Conservation (phyloP, 2,329 filamentous ascomycete genomes). For the Didymella pinodella region DNA sequence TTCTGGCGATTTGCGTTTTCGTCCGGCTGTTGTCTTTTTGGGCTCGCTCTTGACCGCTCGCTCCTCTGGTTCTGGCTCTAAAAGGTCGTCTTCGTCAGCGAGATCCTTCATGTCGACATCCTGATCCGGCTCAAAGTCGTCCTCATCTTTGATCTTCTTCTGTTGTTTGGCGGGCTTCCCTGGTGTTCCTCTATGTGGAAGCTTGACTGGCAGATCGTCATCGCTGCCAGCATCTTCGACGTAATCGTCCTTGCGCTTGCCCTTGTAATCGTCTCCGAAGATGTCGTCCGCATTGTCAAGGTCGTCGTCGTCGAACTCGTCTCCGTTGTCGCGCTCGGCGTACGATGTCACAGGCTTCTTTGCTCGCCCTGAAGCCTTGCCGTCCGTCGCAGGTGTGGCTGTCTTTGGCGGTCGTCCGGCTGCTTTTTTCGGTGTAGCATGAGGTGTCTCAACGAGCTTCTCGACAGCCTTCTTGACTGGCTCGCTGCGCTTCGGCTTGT, state of each 20-base stretch:
- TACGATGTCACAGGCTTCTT: conserved; percentile 55
- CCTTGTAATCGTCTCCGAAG: conserved; percentile 75
- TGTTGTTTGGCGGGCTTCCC: conserved; percentile 55
- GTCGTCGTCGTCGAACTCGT: conserved; percentile 56
- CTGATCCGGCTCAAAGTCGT: conserved; percentile 53
- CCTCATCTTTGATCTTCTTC: conserved; percentile 54
- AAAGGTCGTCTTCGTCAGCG: conserved; percentile 56
- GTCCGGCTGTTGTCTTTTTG: conserved; percentile 46
- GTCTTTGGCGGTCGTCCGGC: conserved; percentile 42
- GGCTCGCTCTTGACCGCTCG: conserved; percentile 51
- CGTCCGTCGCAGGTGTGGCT: conserved; percentile 47
- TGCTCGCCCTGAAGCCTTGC: conserved; percentile 48
- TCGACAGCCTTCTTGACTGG: conserved; percentile 45
- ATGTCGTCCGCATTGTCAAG: conserved; percentile 78
- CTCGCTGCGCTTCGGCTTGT: conserved; percentile 61
- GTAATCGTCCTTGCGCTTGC: conserved; percentile 71
- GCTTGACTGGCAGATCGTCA: conserved; percentile 38
- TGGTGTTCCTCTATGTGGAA: conserved; percentile 50
- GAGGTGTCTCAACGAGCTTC: conserved; percentile 37
- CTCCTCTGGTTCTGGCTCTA: conserved; percentile 55
- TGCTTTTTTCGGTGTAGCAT: conserved; percentile 49
- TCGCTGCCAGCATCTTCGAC: conserved; percentile 61
- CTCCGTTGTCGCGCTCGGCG: conserved; percentile 69
- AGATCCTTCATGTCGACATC: conserved; percentile 64
- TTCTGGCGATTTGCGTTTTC: conserved; percentile 67